Conservation (phyloP, 345 rosid species). For the Litchi chinensis region DNA sequence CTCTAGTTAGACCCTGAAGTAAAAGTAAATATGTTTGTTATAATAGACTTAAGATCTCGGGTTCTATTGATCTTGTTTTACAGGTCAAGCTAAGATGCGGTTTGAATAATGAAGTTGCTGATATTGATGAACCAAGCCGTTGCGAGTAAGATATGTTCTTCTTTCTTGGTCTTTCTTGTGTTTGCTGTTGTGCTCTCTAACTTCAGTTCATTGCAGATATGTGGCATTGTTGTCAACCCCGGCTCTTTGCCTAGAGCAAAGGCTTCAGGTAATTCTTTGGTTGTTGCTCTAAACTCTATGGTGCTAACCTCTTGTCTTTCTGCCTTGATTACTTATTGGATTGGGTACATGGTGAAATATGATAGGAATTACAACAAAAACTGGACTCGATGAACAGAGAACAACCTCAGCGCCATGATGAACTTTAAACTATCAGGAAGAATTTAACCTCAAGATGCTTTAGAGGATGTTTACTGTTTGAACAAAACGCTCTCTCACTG, state of each 20-base stretch:
- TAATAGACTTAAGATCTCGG: conserved; percentile 10
- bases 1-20: neutral
- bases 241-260: conserved; percentile 70
- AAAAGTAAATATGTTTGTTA: neutral
- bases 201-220: conserved; percentile 51
- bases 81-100: conserved; percentile 94
- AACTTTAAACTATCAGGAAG: conserved; percentile 43
- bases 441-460: conserved; percentile 12
- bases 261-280: conserved; percentile 56
- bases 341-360: conserved; percentile 21
- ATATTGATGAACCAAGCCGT: conserved; percentile 95
- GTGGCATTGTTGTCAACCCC: conserved; percentile 73
- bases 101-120: conserved; percentile 70
- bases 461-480: conserved; percentile 23
- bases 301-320: neutral
- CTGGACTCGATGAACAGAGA: conserved; percentile 64
- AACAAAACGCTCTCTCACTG: neutral
- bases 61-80: neutral
- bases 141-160: conserved; percentile 72
- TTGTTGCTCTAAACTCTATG: neutral
- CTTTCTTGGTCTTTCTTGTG: neutral
- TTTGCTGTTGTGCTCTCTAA: conserved; percentile 11
- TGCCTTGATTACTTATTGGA: neutral
- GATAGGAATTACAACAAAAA: conserved; percentile 74
- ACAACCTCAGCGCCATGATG: conserved; percentile 68